Evolutionary conservation across 78 protist genomes (phyloP), one percentile per base, ranked within the genome.

Genomic region (Speleostelium caveatum): DNA sequence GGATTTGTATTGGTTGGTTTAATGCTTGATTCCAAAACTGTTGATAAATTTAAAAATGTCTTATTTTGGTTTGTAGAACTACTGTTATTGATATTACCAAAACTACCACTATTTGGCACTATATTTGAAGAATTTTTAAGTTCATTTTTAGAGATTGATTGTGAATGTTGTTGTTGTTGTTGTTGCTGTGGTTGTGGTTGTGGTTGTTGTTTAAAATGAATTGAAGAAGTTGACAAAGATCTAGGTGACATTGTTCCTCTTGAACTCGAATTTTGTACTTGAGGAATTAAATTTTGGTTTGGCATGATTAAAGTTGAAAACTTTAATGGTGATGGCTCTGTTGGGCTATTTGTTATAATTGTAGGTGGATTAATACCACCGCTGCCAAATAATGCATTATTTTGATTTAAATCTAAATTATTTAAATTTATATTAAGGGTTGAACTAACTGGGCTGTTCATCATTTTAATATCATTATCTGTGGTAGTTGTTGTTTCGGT

Each of bases 241-340:
- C 53, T 45, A 45, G 53, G 53, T 45, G 53, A 45, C 53, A 45
- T 45, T 6, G 53, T 45, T 45, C 53, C 53, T 45, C n/a, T 14
- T 6, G n/a, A 14, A 14, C 10, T 45, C 10, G 10, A 45, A 14
- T 14, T 14, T 45, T 45, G 53, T 45, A 14, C n/a, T 45, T 45
- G 53, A 14, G 53, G 53, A 14, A 45, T 45, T 45, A 45, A 45
- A 45, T 45, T 45, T 45, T 45, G 53, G 10, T 45, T 45, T 45
- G 53, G 53, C 10, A 45, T 14, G 10, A 45, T 10, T 10, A 58
- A 58, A 19, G 63, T 58, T 58, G 63, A 58, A 58, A 58, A 58
- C 16, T 58, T 58, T 58, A 58, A 58, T n/a, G 63, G 53, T 45
- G 59, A 35, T 68, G 75, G 33, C 24, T 14, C 41, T 68, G 73